Evolutionary conservation across 139 green algal genomes (phyloP).

Genomic region (Volvox africanus): DNA sequence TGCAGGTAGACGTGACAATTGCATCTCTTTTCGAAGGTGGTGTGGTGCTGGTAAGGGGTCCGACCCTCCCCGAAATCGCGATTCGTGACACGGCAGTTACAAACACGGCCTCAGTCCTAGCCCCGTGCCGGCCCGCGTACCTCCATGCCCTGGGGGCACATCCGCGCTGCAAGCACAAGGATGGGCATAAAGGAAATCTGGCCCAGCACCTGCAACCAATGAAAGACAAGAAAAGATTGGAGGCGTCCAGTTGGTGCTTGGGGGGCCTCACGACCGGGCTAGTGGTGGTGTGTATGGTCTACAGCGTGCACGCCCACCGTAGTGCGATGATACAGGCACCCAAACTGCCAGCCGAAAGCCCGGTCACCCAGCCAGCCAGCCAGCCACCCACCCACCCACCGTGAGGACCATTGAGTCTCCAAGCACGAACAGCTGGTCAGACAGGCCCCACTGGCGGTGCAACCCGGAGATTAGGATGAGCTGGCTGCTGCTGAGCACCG

Average conservation of each 20-base stretch:
- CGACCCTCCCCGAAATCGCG: too few relatives aligned
- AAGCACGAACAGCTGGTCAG: conserved; percentile 93
- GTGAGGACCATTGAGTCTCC: conserved; percentile 93
- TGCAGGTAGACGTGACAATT: too few relatives aligned
- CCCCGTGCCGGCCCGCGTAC: neutral
- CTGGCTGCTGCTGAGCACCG: conserved; percentile 85
- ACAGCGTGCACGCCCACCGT: too few relatives aligned
- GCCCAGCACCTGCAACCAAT: neutral
- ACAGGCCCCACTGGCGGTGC: conserved; percentile 78
- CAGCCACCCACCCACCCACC: conserved; percentile 56
- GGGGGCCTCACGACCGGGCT: too few relatives aligned
- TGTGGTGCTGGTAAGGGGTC: too few relatives aligned
- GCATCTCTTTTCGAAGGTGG: too few relatives aligned
- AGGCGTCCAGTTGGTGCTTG: too few relatives aligned
- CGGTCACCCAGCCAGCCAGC: neutral
- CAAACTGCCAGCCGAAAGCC: too few relatives aligned
- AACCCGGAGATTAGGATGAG: conserved; percentile 76
- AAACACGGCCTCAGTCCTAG: too few relatives aligned
- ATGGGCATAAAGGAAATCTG: conserved; percentile 97
- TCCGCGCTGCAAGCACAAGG: conserved; percentile 90
- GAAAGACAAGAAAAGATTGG: neutral
- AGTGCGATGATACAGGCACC: too few relatives aligned
- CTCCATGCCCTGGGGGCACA: conserved; percentile 92
- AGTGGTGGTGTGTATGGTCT: too few relatives aligned
- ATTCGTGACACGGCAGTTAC: too few relatives aligned